Evolutionary conservation across 2,329 filamentous ascomycete species (phyloP).

Genomic region (Plectosphaerella sp.): DNA sequence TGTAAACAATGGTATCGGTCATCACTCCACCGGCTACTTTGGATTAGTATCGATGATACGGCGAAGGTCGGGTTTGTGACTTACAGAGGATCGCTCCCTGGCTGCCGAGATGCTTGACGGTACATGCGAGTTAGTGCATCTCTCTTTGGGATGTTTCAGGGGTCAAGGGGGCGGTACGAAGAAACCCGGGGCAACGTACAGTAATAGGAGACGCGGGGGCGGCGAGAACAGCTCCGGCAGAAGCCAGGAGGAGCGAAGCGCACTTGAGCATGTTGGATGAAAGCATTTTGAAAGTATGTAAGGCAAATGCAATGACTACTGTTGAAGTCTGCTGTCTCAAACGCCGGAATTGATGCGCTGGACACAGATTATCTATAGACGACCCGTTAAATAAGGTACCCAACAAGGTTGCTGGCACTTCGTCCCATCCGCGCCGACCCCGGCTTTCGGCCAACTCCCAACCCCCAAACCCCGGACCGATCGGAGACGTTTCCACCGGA

Average conservation of each 20-base stretch:
- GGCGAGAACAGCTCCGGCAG: conserved; percentile 4
- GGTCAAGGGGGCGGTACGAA: no score
- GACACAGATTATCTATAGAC: no score
- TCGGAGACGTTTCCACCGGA: neutral
- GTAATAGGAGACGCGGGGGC: conserved; percentile 6
- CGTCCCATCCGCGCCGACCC: no score
- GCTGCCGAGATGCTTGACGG: conserved; percentile 6
- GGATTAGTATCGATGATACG: neutral
- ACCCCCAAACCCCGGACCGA: neutral
- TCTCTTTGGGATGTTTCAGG: neutral
- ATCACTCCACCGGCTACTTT: conserved; percentile 10
- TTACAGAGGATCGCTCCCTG: conserved; percentile 12
- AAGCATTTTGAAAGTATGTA: neutral
- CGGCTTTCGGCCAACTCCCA: neutral
- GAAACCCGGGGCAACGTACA: no score
- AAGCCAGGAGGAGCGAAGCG: conserved; percentile 6
- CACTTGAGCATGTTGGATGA: conserved; percentile 2
- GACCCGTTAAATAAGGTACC: no score
- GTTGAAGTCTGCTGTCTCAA: no score
- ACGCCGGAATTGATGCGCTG: no score
- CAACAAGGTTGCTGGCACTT: no score
- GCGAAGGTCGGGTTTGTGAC: neutral
- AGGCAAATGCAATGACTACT: no score
- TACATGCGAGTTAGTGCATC: no score
- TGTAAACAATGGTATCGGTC: conserved; percentile 11